Conservation (phyloP, 139 green algal species). For the Chlorella sorokiniana region DNA sequence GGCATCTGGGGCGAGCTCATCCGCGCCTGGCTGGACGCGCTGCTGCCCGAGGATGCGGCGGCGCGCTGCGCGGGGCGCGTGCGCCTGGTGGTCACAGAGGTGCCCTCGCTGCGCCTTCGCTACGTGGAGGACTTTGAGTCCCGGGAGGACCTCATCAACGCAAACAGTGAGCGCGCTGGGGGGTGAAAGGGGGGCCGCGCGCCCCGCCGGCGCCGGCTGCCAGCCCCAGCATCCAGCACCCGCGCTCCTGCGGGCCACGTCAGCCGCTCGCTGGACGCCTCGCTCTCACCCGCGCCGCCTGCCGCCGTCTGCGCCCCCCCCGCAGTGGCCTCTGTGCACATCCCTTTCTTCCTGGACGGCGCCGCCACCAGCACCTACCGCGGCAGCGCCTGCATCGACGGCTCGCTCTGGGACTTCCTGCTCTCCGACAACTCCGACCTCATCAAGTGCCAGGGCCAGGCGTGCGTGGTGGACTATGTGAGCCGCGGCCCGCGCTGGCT, state of each 20-base stretch:
- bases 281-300: background rate
- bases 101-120: conserved; percentile 36
- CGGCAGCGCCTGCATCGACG: conserved; percentile 58
- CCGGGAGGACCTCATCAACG: conserved; percentile 67
- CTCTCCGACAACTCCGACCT: conserved; percentile 42
- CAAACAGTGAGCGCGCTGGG: conserved; percentile 29
- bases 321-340: conserved; percentile 53
- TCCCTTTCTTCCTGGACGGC: conserved; percentile 77
- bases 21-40: conserved; percentile 68
- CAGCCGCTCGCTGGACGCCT: background rate
- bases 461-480: conserved; percentile 58
- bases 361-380: conserved; percentile 41
- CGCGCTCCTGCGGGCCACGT: no score
- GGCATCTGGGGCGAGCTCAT: conserved; percentile 78
- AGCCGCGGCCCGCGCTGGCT: conserved; percentile 1
- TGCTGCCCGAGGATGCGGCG: conserved; percentile 71
- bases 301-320: background rate
- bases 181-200: background rate
- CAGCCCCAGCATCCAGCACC: no score
- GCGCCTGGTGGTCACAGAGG: conserved; percentile 52
- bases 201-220: no score
- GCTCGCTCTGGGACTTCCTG: conserved; percentile 61
- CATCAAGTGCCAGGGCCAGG: conserved; percentile 39
- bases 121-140: conserved; percentile 55
- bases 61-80: conserved; percentile 48